These are phyloP conservation scores for Hypericum androsaemum DNA, from an alignment of 345 rosid species.

Conservation along the genomic window DNA sequence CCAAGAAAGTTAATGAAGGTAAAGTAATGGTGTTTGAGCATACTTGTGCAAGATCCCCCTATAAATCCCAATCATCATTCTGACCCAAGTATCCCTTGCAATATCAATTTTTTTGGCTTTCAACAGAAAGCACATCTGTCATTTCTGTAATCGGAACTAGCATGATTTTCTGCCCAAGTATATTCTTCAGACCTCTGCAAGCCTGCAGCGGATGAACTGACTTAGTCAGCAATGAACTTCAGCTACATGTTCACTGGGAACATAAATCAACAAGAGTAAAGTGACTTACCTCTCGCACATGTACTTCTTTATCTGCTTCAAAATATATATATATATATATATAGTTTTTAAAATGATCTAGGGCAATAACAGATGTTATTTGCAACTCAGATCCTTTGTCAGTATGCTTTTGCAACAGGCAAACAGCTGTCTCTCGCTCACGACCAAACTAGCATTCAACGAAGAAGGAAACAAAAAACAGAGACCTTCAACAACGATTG, in stretches of 20 bases:
- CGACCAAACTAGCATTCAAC: conserved; percentile 55
- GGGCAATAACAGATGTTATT: conserved; percentile 78
- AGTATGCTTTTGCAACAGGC: conserved; percentile 86
- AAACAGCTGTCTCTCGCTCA: conserved; percentile 83
- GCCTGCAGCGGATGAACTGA: conserved; percentile 38
- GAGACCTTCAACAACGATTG: neutral
- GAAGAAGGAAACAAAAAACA: neutral
- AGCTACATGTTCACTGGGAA: conserved; percentile 2
- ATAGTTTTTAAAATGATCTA: conserved; percentile 84
- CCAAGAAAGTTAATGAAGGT: neutral
- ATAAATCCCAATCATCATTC: conserved; percentile 86
- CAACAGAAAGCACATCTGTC: conserved; percentile 97
- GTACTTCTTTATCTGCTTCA: conserved; percentile 94
- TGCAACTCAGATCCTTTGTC: conserved; percentile 84
- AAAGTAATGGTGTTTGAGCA: conserved; percentile 13
- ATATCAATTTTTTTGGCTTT: conserved; percentile 91
- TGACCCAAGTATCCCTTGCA: conserved; percentile 92
- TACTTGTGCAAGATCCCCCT: conserved; percentile 95
- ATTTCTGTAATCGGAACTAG: conserved; percentile 94
- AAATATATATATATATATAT: no score
- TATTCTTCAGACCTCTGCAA: conserved; percentile 79
- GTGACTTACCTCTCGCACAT: conserved; percentile 74
- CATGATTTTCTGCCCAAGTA: conserved; percentile 59
- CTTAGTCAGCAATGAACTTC: neutral
- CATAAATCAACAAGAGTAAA: neutral